phyloP scores from a whole-genome alignment of 192 early-diverging fungal genomes.

The Mortierella alpina region DNA sequence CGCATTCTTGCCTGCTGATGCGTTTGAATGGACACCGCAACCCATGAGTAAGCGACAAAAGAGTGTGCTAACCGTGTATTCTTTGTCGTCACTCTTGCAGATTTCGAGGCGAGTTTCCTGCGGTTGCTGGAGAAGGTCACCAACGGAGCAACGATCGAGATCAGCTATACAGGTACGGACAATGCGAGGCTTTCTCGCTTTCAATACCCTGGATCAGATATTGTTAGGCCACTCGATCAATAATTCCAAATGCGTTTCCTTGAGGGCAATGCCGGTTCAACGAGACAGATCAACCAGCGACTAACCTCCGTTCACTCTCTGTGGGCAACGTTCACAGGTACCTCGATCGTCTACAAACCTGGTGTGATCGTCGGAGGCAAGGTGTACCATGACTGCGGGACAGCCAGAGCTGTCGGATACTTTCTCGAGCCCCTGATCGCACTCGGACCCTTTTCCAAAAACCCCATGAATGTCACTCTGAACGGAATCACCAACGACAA shows the following conservation, averaged over 20 bases:
- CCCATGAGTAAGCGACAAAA: too few relatives aligned
- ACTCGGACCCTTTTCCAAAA: constrained; percentile 93
- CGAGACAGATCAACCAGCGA: not conserved
- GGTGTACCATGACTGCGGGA: constrained; percentile 88
- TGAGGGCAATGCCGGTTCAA: too few relatives aligned
- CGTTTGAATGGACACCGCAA: too few relatives aligned
- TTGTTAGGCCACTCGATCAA: too few relatives aligned
- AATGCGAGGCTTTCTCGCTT: not conserved
- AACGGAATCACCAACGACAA: constrained; percentile 96
- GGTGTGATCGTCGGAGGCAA: constrained; percentile 91
- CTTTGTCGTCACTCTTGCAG: constrained; percentile 51
- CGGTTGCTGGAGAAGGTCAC: constrained; percentile 92
- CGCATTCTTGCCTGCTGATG: too few relatives aligned
- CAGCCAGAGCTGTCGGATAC: constrained; percentile 89
- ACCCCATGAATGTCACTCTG: constrained; percentile 83
- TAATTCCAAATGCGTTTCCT: too few relatives aligned
- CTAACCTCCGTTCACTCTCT: too few relatives aligned
- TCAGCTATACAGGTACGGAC: constrained; percentile 85
- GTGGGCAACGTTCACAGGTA: constrained; percentile 59
- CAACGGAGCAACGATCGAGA: constrained; percentile 93
- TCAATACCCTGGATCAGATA: not conserved
- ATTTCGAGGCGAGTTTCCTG: constrained; percentile 93
- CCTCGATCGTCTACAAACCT: constrained; percentile 85
- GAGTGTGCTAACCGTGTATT: too few relatives aligned
- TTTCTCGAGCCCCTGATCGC: constrained; percentile 93